These are phyloP conservation scores for Aspergillus aculeatus DNA, from an alignment of 2,329 filamentous ascomycete species.

Conservation along the genomic window DNA sequence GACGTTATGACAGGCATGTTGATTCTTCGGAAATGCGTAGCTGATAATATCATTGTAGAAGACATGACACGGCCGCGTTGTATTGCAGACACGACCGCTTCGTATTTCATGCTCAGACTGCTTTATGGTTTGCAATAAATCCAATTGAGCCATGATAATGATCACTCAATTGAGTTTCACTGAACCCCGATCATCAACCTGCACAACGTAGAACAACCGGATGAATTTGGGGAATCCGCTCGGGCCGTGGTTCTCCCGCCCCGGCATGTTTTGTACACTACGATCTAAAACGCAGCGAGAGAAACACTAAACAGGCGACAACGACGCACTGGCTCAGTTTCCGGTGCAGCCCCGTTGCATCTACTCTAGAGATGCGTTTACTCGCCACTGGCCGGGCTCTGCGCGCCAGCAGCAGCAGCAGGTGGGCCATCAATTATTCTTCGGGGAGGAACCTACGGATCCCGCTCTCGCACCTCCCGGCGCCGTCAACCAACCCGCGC, in stretches of 20 bases:
- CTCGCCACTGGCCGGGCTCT: constrained; percentile 42
- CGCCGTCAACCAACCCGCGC: constrained; percentile 19
- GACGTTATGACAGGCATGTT: neutral
- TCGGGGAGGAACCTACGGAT: constrained; percentile 22
- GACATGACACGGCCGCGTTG: neutral
- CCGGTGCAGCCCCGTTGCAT: neutral
- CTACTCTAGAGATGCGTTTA: constrained; percentile 34
- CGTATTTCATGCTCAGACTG: too few relatives aligned
- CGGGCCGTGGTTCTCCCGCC: constrained; percentile 5
- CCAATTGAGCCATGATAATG: neutral
- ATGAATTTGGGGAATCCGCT: neutral
- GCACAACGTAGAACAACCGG: neutral
- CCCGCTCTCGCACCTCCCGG: constrained; percentile 21
- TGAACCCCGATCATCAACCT: too few relatives aligned
- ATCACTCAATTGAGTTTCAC: too few relatives aligned
- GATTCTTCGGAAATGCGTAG: neutral
- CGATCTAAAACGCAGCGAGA: neutral
- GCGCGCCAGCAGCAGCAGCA: constrained; percentile 35
- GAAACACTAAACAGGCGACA: neutral
- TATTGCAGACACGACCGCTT: neutral
- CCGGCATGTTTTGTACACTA: constrained; percentile 1
- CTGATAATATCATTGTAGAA: neutral
- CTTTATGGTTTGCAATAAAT: too few relatives aligned
- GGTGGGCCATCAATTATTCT: constrained; percentile 33
- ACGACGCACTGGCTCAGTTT: neutral